Evolutionary conservation across 176 grass and related monocot species (phyloP), one percentile per base, ranked within the genome.

Genomic region (Urochloa ruziziensis): DNA sequence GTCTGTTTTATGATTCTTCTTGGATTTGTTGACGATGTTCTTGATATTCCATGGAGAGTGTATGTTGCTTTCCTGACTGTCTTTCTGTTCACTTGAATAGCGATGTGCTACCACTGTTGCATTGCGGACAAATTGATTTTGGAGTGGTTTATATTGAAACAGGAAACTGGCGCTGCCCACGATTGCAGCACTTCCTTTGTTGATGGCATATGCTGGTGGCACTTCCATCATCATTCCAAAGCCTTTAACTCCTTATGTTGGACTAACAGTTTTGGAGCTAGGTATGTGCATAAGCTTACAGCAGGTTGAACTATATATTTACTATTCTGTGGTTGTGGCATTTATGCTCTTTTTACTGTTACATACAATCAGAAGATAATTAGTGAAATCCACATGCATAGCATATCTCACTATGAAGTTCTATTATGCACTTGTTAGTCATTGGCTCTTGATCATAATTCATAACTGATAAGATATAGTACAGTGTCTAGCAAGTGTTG

Each of bases 1-100:
- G 89, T 99, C 53, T 99, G 96, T 74, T 99, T 99, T 86, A 99
- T 99, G 96, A 94, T 95, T 87, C 93, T 99, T 71, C 96, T 99
- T 85, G 96, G 96, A 83, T 99, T 99, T 92, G 91, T 99, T 7
- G 96, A 99, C 42, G 96, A 99, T 94, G 96, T 99, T 86, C 93
- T 99, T 75, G 96, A 99, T 84, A 32, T 99, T 70, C 96, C 96
- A 47, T 99, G 96, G 96, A 96, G 96, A 96, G 91, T 96, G 96
- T 99, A 99, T 70, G 96, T 90, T 90, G 30, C 56, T 86, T 60
- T 42, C 42, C 59, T 62, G 13, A 83, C 58, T 79, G 42, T 19
- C 43, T 77, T 86, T 73, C 51, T 60, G 35, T 48, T 79, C 23
- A 56, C 48, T 66, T 48, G 21, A 57, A 51, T 19, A 48, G 29